Evolutionary conservation across 805 yeast species (phyloP), one percentile per base, ranked within the genome.

Genomic region (Starmerella apicola): DNA sequence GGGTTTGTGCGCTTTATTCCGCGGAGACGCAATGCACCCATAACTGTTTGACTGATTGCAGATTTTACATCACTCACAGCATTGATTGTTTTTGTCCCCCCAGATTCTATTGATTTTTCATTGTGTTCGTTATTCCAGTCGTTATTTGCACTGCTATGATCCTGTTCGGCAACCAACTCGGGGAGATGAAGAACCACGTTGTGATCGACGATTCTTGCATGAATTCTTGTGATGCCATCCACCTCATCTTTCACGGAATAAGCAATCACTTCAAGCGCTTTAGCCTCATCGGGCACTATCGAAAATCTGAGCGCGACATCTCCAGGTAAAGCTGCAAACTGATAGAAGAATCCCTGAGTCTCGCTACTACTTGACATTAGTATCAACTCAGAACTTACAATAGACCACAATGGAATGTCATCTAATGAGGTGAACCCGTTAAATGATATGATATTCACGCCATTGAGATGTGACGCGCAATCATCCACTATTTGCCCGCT

Each of bases 21-120:
- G 4, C 63, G 55, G 36, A 61, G 42, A 12, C 65, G 50, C 41
- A 61, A 41, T n/a, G 58, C 65, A 2, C 60, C 56, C 42, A 60
- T 42, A 6, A 58, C 46, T 7, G 58, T 51, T 36, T 55, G 58
- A 37, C 56, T 57, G 9, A 60, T 30, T 13, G 42, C 42, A 28
- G 34, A 32, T 23, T 37, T 32, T 34, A 29, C 32, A 30, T 39
- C 31, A 8, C 19, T 4, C n/a, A 30, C 33, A n/a, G n/a, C n/a
- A n/a, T n/a, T n/a, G n/a, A n/a, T n/a, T n/a, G n/a, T n/a, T n/a
- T n/a, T n/a, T n/a, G n/a, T n/a, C n/a, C n/a, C n/a, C n/a, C n/a
- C n/a, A n/a, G n/a, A n/a, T n/a, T n/a, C n/a, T n/a, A n/a, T n/a
- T n/a, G n/a, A n/a, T 5, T 18, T 7, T 19, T 7, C 8, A 12